Evolutionary conservation across 805 yeast species (phyloP).

Genomic region (Komagataella populi): DNA sequence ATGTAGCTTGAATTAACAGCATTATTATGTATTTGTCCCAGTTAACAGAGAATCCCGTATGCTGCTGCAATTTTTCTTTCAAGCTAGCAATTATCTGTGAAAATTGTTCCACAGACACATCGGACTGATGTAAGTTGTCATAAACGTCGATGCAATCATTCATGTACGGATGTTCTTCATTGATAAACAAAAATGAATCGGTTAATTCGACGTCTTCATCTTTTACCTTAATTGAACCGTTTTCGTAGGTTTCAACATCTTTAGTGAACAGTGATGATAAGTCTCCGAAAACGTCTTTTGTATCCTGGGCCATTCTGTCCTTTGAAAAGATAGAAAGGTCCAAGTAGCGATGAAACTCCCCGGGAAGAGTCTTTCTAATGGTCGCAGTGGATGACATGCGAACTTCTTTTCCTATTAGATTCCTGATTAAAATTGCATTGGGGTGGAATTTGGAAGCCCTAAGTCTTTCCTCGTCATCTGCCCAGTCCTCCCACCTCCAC

Average conservation of each 20-base stretch:
- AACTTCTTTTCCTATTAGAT: conserved; percentile 72
- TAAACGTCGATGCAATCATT: conserved; percentile 19
- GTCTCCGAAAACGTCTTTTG: conserved; percentile 18
- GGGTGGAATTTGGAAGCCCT: conserved; percentile 50
- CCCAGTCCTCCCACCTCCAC: conserved; percentile 99
- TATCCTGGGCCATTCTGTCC: conserved; percentile 23
- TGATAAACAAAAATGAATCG: conserved; percentile 19
- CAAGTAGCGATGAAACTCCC: conserved; percentile 35
- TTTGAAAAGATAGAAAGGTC: conserved; percentile 24
- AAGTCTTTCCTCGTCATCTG: conserved; percentile 30
- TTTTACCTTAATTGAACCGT: conserved; percentile 8
- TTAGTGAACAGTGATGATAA: background rate
- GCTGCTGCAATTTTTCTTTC: conserved; percentile 8
- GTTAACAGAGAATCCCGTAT: conserved; percentile 11
- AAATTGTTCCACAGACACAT: conserved; percentile 14
- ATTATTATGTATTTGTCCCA: conserved; percentile 37
- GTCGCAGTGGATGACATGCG: conserved; percentile 66
- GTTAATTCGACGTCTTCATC: conserved; percentile 16
- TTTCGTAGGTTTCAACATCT: conserved; percentile 2
- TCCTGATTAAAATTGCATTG: conserved; percentile 55
- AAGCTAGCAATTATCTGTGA: conserved; percentile 12
- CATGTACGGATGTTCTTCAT: conserved; percentile 18
- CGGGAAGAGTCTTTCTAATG: conserved; percentile 60
- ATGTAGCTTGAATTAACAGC: conserved; percentile 54
- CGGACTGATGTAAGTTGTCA: conserved; percentile 16